These are phyloP conservation scores for Populus hybrid DNA, from an alignment of 441 rosid genomes.

Conservation along the genomic window DNA sequence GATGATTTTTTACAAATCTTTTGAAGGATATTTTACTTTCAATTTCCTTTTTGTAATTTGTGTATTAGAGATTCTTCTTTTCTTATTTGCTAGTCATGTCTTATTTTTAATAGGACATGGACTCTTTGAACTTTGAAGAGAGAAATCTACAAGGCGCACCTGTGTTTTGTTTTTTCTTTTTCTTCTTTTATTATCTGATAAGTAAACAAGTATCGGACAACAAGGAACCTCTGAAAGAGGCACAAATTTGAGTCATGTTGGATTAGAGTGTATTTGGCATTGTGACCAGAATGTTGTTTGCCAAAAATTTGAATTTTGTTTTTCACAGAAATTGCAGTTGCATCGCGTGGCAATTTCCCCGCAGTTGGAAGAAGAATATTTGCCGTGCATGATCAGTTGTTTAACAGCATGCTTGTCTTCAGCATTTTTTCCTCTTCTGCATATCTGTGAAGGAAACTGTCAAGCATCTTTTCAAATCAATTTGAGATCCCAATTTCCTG, in stretches of 20 bases:
- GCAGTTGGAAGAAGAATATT: background rate
- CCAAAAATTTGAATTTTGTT: too few relatives aligned
- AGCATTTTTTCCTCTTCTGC: background rate
- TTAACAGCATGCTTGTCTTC: background rate
- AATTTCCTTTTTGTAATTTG: background rate
- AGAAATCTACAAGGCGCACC: background rate
- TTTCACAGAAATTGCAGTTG: background rate
- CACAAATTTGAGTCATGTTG: slow-evolving; percentile 4
- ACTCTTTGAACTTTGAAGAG: background rate
- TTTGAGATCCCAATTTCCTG: background rate
- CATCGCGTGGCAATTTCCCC: background rate
- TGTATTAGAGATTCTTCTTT: background rate
- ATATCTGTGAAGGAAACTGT: background rate
- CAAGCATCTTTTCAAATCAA: background rate
- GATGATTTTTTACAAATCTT: slow-evolving; percentile 89
- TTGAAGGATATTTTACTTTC: slow-evolving; percentile 72
- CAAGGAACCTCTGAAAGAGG: slow-evolving; percentile 1
- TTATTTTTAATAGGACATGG: background rate
- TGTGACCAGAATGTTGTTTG: too few relatives aligned
- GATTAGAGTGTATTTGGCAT: background rate
- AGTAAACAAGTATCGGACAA: background rate
- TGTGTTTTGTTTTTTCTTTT: background rate
- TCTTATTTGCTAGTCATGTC: background rate
- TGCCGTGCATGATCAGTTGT: background rate
- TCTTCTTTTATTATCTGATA: background rate